These are phyloP conservation scores for Gloeophyllum trabeum DNA, from an alignment of 768 basidiomycete species.

Conservation along the genomic window DNA sequence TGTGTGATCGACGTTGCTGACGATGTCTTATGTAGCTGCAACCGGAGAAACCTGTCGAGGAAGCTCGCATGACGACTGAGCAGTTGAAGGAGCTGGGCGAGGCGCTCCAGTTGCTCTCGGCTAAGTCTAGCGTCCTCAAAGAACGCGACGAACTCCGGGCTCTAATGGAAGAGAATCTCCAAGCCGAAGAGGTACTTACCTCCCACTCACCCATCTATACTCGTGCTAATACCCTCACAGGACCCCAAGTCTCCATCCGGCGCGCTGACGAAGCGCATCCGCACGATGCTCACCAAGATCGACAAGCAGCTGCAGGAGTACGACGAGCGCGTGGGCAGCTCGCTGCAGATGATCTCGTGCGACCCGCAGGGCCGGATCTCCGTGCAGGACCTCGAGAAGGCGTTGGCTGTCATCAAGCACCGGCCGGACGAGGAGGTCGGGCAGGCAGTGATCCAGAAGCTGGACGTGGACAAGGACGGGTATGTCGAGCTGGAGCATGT, in stretches of 20 bases:
- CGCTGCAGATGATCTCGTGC: conserved; percentile 77
- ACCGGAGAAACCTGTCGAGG: conserved; percentile 46
- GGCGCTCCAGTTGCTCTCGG: conserved; percentile 81
- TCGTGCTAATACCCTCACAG: conserved; percentile 18
- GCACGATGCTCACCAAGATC: conserved; percentile 91
- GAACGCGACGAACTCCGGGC: conserved; percentile 86
- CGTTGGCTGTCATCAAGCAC: conserved; percentile 89
- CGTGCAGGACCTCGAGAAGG: conserved; percentile 81
- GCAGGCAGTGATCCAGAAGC: conserved; percentile 77
- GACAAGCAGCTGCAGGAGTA: conserved; percentile 88
- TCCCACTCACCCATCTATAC: conserved; percentile 1
- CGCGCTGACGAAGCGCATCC: conserved; percentile 92
- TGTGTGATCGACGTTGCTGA: neutral
- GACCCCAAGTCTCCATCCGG: conserved; percentile 73
- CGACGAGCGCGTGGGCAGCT: conserved; percentile 76
- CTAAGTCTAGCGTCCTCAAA: conserved; percentile 90
- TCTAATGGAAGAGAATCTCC: conserved; percentile 90
- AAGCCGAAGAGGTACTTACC: conserved; percentile 65
- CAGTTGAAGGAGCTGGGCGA: conserved; percentile 92
- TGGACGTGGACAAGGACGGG: conserved; percentile 94
- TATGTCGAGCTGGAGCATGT: conserved; percentile 95
- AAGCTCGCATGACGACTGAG: conserved; percentile 94
- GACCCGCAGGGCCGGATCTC: conserved; percentile 85
- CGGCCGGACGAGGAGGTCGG: conserved; percentile 84
- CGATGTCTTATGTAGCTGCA: conserved; percentile 32